These are phyloP conservation scores for Lactarius deliciosus DNA, from an alignment of 768 basidiomycete species.

Conservation along the genomic window DNA sequence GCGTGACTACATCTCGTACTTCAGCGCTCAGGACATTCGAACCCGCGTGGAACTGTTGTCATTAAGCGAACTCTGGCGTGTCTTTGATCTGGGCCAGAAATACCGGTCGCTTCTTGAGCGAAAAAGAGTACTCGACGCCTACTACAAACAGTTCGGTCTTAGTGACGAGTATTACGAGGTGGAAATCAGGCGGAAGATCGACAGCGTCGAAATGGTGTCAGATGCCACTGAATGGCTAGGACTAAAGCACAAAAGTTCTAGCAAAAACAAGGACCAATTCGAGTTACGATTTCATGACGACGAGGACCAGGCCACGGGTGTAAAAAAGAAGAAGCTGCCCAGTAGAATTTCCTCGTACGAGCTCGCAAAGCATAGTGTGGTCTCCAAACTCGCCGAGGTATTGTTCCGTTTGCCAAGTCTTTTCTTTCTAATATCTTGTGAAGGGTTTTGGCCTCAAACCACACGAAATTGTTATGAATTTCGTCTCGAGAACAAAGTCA, in stretches of 20 bases:
- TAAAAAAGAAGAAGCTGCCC: constrained; percentile 74
- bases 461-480: constrained; percentile 84
- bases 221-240: constrained; percentile 91
- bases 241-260: constrained; percentile 78
- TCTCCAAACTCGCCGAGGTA: constrained; percentile 80
- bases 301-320: constrained; percentile 49
- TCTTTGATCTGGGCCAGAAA: constrained; percentile 84
- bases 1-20: constrained; percentile 84
- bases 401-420: constrained; percentile 18
- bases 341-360: constrained; percentile 85
- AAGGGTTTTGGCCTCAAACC: constrained; percentile 85
- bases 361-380: constrained; percentile 73
- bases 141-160: constrained; percentile 67
- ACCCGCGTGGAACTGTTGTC: constrained; percentile 69
- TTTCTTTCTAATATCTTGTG: constrained; percentile 9
- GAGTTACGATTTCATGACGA: constrained; percentile 74
- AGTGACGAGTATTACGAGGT: constrained; percentile 75
- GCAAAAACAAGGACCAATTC: constrained; percentile 49
- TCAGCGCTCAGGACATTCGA: constrained; percentile 64
- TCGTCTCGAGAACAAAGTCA: constrained; percentile 55
- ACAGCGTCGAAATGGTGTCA: constrained; percentile 84
- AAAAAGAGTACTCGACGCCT: constrained; percentile 55
- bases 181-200: constrained; percentile 63
- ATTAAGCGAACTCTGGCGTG: constrained; percentile 86
- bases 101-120: constrained; percentile 85